These are phyloP conservation scores for Paecilomyces fulvus DNA, from an alignment of 2,329 filamentous ascomycete species.

Conservation along the genomic window DNA sequence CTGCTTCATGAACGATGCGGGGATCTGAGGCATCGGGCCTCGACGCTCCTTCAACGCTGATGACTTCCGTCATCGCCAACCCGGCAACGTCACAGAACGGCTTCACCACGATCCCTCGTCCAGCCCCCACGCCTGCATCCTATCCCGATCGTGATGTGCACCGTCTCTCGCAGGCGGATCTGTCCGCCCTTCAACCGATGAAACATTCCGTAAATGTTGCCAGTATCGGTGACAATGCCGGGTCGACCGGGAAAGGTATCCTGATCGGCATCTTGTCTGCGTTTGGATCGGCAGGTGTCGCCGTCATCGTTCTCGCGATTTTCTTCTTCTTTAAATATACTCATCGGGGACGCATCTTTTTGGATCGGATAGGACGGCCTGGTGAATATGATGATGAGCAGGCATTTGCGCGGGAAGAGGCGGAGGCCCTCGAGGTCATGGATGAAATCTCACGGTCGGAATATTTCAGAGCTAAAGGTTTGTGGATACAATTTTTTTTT, in stretches of 20 bases:
- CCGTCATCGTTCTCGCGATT: conserved; percentile 67
- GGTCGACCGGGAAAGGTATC: conserved; percentile 64
- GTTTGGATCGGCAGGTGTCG: conserved; percentile 81
- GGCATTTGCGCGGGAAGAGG: conserved; percentile 86
- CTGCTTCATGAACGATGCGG: conserved; percentile 31
- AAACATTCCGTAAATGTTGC: conserved; percentile 29
- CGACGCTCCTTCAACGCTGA: conserved; percentile 26
- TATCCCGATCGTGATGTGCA: conserved; percentile 8
- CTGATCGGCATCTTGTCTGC: conserved; percentile 92
- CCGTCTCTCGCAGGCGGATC: conserved; percentile 6
- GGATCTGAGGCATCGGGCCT: conserved; percentile 30
- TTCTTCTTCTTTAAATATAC: conserved; percentile 96
- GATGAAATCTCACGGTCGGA: conserved; percentile 84
- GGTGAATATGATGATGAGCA: conserved; percentile 98
- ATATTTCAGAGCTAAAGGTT: conserved; percentile 93
- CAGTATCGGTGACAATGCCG: conserved; percentile 32
- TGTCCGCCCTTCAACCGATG: neutral
- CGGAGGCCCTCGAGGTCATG: conserved; percentile 89
- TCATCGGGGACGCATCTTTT: conserved; percentile 74
- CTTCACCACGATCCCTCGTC: neutral
- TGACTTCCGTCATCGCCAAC: conserved; percentile 20
- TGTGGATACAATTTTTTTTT: neutral
- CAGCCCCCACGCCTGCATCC: conserved; percentile 3
- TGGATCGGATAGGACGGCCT: conserved; percentile 85
- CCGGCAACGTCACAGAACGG: conserved; percentile 17